phyloP scores from a whole-genome alignment of 2,329 filamentous ascomycete genomes.

The Cryphonectria parasitica region DNA sequence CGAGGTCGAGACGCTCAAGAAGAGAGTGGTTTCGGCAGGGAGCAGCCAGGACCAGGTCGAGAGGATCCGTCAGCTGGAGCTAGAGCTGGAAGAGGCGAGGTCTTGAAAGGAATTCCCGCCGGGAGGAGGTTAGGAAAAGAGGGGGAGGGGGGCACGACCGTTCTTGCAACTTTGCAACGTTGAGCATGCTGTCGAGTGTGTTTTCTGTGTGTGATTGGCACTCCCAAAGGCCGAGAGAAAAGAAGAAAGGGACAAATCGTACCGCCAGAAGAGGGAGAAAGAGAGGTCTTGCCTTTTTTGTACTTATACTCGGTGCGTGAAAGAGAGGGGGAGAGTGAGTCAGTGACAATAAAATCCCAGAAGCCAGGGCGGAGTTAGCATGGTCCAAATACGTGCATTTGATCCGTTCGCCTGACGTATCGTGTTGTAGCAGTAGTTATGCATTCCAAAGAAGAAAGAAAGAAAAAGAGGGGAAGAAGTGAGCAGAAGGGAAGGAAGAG shows the following conservation, averaged over 20 bases:
- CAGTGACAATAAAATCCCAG: neutral
- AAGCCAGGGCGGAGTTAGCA: neutral
- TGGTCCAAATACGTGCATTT: neutral
- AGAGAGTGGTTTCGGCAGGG: slow-evolving; percentile 63
- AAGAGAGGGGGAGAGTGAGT: neutral
- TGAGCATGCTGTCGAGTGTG: neutral
- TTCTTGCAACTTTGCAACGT: neutral
- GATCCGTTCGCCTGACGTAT: neutral
- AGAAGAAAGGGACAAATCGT: neutral
- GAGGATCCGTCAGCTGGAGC: slow-evolving; percentile 68
- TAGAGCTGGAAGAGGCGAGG: slow-evolving; percentile 67
- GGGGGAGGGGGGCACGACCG: neutral
- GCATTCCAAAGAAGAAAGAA: neutral
- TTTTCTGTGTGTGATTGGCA: neutral
- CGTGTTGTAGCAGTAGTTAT: neutral
- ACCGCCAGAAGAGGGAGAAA: neutral
- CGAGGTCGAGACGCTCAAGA: slow-evolving; percentile 82
- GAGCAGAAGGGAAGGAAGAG: too few species aligned
- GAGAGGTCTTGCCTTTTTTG: neutral
- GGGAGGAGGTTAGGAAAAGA: too few species aligned
- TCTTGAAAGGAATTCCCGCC: slow-evolving; percentile 46
- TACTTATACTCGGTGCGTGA: neutral
- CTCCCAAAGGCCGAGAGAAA: neutral
- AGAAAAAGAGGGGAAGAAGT: neutral
- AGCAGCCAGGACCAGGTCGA: slow-evolving; percentile 65